Conservation (phyloP, 257 asterid species). For the Cordia subcordata region DNA sequence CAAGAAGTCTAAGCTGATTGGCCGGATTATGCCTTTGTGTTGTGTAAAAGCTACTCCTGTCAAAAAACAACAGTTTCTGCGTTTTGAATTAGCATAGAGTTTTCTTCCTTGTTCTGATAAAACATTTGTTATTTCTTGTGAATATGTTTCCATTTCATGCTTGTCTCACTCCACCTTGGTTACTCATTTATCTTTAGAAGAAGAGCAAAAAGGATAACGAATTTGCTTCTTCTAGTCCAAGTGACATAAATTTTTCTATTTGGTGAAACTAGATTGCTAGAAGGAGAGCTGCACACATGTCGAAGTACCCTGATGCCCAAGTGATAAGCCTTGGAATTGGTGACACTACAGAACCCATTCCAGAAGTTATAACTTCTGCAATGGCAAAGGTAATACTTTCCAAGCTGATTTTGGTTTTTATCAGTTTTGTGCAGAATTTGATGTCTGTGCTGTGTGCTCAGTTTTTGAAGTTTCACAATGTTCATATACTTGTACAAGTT, state of each 20-base stretch:
- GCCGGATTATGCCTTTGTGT: too few relatives aligned
- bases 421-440: conserved; percentile 2
- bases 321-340: conserved; percentile 98
- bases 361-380: conserved; percentile 81
- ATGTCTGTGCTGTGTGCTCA: neutral
- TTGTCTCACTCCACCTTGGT: too few relatives aligned
- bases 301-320: conserved; percentile 76
- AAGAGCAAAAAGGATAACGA: too few relatives aligned
- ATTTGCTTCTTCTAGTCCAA: too few relatives aligned
- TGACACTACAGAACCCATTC: conserved; percentile 96
- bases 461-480: neutral
- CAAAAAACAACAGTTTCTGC: too few relatives aligned
- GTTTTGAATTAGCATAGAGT: too few relatives aligned
- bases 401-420: conserved; percentile 5
- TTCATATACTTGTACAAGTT: neutral
- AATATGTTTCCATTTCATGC: too few relatives aligned
- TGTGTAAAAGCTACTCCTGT: too few relatives aligned
- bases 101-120: too few relatives aligned
- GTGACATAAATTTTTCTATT: conserved; percentile 16
- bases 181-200: neutral
- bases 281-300: conserved; percentile 69
- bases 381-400: conserved; percentile 66
- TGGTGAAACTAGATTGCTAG: conserved; percentile 59
- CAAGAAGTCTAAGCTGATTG: too few relatives aligned
- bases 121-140: too few relatives aligned